Conservation (phyloP, 306 rosid species). For the Cicer chorassanicum region DNA sequence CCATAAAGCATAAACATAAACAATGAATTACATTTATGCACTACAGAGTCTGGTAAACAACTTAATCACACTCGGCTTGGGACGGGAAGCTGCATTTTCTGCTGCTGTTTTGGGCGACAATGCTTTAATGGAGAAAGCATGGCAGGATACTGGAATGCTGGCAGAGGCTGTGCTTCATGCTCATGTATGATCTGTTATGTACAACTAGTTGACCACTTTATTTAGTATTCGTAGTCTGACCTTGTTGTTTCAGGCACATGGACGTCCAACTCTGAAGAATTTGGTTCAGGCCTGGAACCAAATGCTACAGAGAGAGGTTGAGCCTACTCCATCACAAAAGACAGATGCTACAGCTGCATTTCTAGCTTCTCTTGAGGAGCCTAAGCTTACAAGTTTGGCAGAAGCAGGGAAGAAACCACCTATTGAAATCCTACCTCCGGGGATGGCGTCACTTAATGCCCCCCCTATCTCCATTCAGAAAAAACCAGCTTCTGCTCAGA, state of each 20-base stretch:
- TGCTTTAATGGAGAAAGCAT: conserved; percentile 96
- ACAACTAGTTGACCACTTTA: conserved; percentile 13
- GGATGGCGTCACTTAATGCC: conserved; percentile 76
- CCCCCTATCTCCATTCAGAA: conserved; percentile 73
- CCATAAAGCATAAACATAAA: neutral
- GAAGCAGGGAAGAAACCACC: conserved; percentile 96
- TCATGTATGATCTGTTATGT: conserved; percentile 60
- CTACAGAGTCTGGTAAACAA: conserved; percentile 88
- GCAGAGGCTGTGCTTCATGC: conserved; percentile 99
- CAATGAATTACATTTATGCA: conserved; percentile 31
- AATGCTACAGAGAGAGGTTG: conserved; percentile 86
- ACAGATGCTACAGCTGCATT: conserved; percentile 93
- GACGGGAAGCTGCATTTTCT: conserved; percentile 98
- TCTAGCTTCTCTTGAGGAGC: conserved; percentile 90
- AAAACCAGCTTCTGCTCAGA: conserved; percentile 69
- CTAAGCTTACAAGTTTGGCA: conserved; percentile 91
- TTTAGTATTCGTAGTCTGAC: conserved; percentile 47
- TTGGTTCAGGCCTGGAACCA: conserved; percentile 96
- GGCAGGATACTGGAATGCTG: conserved; percentile 99
- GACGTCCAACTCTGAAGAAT: conserved; percentile 92
- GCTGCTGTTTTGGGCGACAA: conserved; percentile 97
- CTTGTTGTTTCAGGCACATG: conserved; percentile 74
- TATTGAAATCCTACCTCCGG: conserved; percentile 94
- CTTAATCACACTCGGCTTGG: conserved; percentile 81
- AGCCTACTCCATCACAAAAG: conserved; percentile 68